Evolutionary conservation across 2,329 filamentous ascomycete species (phyloP).

Genomic region (Ustulina deusta): DNA sequence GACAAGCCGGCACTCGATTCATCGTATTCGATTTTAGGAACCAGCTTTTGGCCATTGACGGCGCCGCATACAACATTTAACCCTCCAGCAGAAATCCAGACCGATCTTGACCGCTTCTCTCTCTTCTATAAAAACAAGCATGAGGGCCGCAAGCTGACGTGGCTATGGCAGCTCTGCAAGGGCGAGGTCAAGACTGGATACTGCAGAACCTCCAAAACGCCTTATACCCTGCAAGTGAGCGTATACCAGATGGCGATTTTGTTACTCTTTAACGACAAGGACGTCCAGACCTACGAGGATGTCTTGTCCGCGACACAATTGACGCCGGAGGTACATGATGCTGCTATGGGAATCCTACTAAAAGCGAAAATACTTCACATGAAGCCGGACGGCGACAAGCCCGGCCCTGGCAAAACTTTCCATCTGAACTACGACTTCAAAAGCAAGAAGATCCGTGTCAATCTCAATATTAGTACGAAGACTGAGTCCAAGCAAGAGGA

Average conservation of each 20-base stretch:
- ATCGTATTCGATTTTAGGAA: constrained; percentile 91
- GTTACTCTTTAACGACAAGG: constrained; percentile 92
- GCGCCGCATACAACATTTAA: constrained; percentile 89
- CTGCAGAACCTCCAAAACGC: constrained; percentile 87
- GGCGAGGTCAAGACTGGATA: constrained; percentile 96
- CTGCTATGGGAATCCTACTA: constrained; percentile 84
- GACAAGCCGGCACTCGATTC: constrained; percentile 83
- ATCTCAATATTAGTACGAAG: constrained; percentile 94
- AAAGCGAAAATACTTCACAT: constrained; percentile 91
- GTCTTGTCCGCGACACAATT: constrained; percentile 85
- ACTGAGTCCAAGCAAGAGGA: constrained; percentile 96
- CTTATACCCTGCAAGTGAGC: constrained; percentile 96
- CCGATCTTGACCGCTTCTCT: constrained; percentile 89
- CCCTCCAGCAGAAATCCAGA: constrained; percentile 84
- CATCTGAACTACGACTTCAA: constrained; percentile 94
- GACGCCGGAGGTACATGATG: constrained; percentile 84
- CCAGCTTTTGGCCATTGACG: constrained; percentile 95
- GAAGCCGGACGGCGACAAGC: constrained; percentile 78
- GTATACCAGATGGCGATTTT: constrained; percentile 98
- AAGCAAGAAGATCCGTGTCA: constrained; percentile 97
- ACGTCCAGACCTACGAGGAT: constrained; percentile 87
- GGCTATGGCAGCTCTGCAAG: constrained; percentile 98
- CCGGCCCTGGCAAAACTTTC: constrained; percentile 82
- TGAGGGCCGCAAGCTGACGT: constrained; percentile 93
- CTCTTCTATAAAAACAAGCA: constrained; percentile 97